phyloP scores from a whole-genome alignment of 2,329 filamentous ascomycete species.

The Dendryphion nanum region DNA sequence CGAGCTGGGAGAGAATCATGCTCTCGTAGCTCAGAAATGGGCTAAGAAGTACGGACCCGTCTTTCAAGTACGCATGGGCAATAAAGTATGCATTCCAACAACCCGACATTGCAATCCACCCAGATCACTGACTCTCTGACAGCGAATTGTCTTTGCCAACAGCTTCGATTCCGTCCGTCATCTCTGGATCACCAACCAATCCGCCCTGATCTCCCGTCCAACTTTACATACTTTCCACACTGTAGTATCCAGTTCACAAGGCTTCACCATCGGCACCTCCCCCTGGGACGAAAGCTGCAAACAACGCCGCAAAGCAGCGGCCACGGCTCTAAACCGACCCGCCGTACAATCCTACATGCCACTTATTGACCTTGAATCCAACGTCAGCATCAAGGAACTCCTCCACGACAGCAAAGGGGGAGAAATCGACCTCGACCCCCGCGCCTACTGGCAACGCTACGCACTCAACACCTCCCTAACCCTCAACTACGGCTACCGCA shows the following conservation, averaged over 20 bases:
- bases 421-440: conserved; percentile 65
- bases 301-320: conserved; percentile 71
- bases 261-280: conserved; percentile 79
- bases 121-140: not conserved
- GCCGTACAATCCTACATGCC: conserved; percentile 78
- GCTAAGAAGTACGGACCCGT: conserved; percentile 51
- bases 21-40: conserved; percentile 46
- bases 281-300: conserved; percentile 84
- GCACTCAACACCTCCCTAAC: conserved; percentile 76
- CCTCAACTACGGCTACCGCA: conserved; percentile 76
- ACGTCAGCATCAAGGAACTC: conserved; percentile 69
- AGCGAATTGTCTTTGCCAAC: conserved; percentile 76
- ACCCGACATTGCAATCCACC: not conserved
- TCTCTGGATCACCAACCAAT: conserved; percentile 78
- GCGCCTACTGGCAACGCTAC: conserved; percentile 71
- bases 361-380: conserved; percentile 75
- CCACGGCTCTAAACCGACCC: conserved; percentile 73
- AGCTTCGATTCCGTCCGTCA: conserved; percentile 71
- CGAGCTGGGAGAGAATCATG: conserved; percentile 48
- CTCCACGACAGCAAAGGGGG: conserved; percentile 64
- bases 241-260: conserved; percentile 72
- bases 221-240: conserved; percentile 80
- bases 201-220: conserved; percentile 72
- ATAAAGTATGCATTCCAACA: conserved; percentile 48
- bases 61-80: conserved; percentile 60